phyloP scores from a whole-genome alignment of 208 protist species.

The Jaenimonas drosophilae region DNA sequence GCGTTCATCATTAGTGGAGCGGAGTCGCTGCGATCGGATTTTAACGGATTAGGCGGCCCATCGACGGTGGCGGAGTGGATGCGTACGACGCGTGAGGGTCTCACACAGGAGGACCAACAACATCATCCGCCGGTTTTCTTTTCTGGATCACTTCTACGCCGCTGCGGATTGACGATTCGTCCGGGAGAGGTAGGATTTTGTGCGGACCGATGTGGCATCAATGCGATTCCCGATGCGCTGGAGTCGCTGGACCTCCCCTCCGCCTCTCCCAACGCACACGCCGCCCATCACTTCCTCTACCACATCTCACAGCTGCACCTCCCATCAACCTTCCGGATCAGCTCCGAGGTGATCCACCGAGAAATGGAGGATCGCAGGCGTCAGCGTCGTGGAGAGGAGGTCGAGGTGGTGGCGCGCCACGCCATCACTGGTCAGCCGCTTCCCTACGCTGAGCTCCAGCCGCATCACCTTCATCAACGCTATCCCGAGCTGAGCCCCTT shows the following conservation, averaged over 20 bases:
- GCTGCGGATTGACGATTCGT: too few relatives aligned
- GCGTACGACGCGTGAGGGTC: not conserved
- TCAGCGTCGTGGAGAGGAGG: too few relatives aligned
- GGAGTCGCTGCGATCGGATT: not conserved
- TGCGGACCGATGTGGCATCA: too few relatives aligned
- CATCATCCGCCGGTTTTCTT: not conserved
- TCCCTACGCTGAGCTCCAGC: slow-evolving; percentile 12
- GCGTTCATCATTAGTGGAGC: not conserved
- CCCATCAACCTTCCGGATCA: slow-evolving; percentile 26
- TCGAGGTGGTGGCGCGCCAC: slow-evolving; percentile 36
- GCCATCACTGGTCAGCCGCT: slow-evolving; percentile 36
- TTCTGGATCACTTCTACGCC: too few relatives aligned
- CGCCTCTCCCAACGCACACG: not conserved
- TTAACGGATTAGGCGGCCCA: not conserved
- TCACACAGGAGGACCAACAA: not conserved
- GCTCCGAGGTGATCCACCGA: slow-evolving; percentile 19
- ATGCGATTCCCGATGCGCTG: not conserved
- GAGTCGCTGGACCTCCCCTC: not conserved
- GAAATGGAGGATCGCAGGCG: slow-evolving; percentile 25
- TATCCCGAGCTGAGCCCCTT: not conserved
- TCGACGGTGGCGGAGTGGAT: not conserved
- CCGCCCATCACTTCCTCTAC: slow-evolving; percentile 45
- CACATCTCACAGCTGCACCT: slow-evolving; percentile 65
- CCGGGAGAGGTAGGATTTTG: too few relatives aligned
- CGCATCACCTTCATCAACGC: slow-evolving; percentile 10